Base-by-base conservation (phyloP, 2,329 filamentous ascomycete species). In the Coleophoma eucalyptorum region DNA sequence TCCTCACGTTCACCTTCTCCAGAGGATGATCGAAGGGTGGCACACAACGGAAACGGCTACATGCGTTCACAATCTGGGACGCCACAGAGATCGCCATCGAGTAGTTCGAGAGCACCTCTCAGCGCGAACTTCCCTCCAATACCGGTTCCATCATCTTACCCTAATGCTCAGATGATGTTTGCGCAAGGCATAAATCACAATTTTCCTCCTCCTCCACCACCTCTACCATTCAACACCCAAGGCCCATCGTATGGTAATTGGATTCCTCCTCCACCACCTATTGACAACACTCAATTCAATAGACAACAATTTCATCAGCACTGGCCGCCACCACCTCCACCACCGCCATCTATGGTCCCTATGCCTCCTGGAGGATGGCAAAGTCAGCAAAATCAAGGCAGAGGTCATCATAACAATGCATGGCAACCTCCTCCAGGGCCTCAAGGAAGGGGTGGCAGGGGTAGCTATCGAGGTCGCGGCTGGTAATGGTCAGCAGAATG, bases 1-100 rank as follows among this genome's bases (percentile, higher is more conserved):
- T 62, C 60, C 15, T 66, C 64, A 42, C 56, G 60, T 5, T 65
- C 62, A 13, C 54, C 52, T 13, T 61, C 61, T 3, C 56, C 60
- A 18, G 53, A 52, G n/a, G 49, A 34, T 11, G 48, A 49, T 19
- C 53, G 51, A 41, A 26, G n/a, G 10, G 35, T 16, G 48, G 33
- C 46, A 43, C 26, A 8, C 26, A 26, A 26, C 26, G 26, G 26
- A 3, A 26, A 5, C 26, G 52, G 20, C 42, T 41, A 54, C 54
- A 26, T 46, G 51, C 50, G 51, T 10, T 54, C 52, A 26, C 47
- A 50, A 34, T 60, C 58, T 40, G 58, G 55, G 35, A 58, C 26
- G 26, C 26, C 26, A 8, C 26, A 26, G 26, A 5, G 35, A 15
- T 38, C 35, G 16, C 35, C 35, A n/a, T 38, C 16, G 6, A 38